Base-by-base conservation (phyloP, 495 filamentous ascomycete genomes). In the Rusavskia elegans region DNA sequence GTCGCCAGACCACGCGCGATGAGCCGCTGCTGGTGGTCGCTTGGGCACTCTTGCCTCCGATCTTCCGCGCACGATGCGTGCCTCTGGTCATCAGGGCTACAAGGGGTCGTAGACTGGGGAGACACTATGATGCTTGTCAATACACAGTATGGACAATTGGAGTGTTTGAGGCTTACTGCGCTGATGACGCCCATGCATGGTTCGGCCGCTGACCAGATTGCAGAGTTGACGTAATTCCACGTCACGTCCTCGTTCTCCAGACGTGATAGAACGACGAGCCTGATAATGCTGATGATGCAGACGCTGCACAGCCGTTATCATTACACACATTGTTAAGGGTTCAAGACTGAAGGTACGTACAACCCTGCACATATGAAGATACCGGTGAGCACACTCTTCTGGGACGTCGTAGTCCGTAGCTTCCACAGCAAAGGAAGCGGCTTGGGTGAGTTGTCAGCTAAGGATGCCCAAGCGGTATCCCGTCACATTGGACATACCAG, bases 161-260 rank as follows among this genome's bases (percentile, higher is more conserved):
- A n/a, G 25, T 5, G 1, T 27, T 27, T 3, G 25, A 1, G 7
- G 25, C 25, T 27, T 6, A 27, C 25, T 50, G 72, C 70, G 57
- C 75, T 79, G 51, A 73, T 74, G 37, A 80, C 76, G 30, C 74
- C 80, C 0, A 71, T 72, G 61, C 71, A 77, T 35, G 77, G 67
- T 63, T 82, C 77, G 40, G 74, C 63, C 42, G 71, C 69, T 17
- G 74, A 76, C 78, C 78, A 82, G 52, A 71, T 73, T 0, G 77
- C 78, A 1, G 73, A 71, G 45, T 71, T 70, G 41, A 80, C 71
- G 59, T 77, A 79, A 55, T 81, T 73, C 60, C 56, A 56, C 3
- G 40, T 52, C 17, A 59, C 27, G 38, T 59, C 57, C n/a, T 5
- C 7, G 9, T 53, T 36, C 25, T 39, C 39, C 5, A 59, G 20